Conservation (phyloP, 306 rosid species). For the Elaeagnus macrophylla region DNA sequence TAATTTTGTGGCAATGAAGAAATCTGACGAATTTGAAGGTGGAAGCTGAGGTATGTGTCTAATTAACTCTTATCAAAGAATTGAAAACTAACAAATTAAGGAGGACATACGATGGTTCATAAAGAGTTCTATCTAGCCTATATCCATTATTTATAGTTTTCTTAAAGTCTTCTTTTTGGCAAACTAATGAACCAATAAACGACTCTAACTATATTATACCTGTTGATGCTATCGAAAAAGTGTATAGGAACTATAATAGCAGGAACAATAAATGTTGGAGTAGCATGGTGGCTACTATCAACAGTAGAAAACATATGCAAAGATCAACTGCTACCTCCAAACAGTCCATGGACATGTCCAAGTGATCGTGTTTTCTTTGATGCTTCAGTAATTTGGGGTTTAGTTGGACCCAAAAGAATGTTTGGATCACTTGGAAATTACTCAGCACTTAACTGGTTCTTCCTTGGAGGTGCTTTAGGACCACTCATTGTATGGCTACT, state of each 20-base stretch:
- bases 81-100: too few species aligned
- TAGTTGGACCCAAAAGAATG: conserved; percentile 28
- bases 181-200: too few species aligned
- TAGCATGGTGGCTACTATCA: conserved; percentile 28
- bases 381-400: conserved; percentile 32
- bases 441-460: conserved; percentile 29
- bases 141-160: too few species aligned
- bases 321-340: conserved; percentile 13
- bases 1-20: too few species aligned
- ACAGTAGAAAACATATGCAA: conserved; percentile 23
- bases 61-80: too few species aligned
- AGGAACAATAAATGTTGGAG: conserved; percentile 26
- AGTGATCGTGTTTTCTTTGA: conserved; percentile 24
- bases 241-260: conserved; percentile 26
- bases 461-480: conserved; percentile 21
- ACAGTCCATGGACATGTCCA: conserved; percentile 35
- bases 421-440: conserved; percentile 25
- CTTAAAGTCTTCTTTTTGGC: too few species aligned
- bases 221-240: not conserved
- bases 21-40: too few species aligned
- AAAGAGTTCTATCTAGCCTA: too few species aligned
- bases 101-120: too few species aligned
- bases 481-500: conserved; percentile 25
- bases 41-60: too few species aligned
- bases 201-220: too few species aligned